These are phyloP conservation scores for Pyrus pyrifolia DNA, from an alignment of 306 rosid genomes.

Conservation along the genomic window DNA sequence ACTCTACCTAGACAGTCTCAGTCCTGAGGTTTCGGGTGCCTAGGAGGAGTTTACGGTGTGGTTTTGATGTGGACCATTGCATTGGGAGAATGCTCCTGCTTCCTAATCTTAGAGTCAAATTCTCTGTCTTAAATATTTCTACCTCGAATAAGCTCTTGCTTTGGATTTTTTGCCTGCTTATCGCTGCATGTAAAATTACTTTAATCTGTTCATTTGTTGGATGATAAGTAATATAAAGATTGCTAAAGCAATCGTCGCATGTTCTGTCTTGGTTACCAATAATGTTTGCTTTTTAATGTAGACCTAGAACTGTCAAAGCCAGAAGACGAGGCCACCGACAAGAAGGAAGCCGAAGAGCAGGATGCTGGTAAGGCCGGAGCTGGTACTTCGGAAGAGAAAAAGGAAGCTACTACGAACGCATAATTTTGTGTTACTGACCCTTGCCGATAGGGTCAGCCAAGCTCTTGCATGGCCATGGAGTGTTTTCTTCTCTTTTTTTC, in stretches of 20 bases:
- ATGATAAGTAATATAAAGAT: not conserved
- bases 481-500: not conserved
- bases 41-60: not conserved
- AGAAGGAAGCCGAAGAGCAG: conserved; percentile 1
- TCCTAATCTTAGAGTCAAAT: not conserved
- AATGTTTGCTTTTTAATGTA: not conserved
- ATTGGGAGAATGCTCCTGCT: not conserved
- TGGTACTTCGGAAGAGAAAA: conserved; percentile 43
- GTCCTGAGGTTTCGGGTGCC: not conserved
- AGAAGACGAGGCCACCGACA: not conserved
- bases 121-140: too few relatives aligned
- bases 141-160: not conserved
- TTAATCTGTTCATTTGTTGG: not conserved
- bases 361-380: conserved; percentile 17
- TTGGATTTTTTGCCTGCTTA: not conserved
- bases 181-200: not conserved
- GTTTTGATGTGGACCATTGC: not conserved
- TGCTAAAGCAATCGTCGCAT: not conserved
- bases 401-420: conserved; percentile 58
- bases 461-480: conserved; percentile 15
- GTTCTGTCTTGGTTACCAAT: not conserved
- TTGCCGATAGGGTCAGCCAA: conserved; percentile 10
- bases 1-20: not conserved
- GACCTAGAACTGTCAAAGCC: conserved; percentile 4
- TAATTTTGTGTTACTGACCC: conserved; percentile 14